A percentile compares a stretch with the other conserved stretches of the same genome.
These are phyloP conservation scores for Dactylellina parvicollis DNA, from an alignment of 2,329 filamentous ascomycete species.

Conservation along the genomic window DNA sequence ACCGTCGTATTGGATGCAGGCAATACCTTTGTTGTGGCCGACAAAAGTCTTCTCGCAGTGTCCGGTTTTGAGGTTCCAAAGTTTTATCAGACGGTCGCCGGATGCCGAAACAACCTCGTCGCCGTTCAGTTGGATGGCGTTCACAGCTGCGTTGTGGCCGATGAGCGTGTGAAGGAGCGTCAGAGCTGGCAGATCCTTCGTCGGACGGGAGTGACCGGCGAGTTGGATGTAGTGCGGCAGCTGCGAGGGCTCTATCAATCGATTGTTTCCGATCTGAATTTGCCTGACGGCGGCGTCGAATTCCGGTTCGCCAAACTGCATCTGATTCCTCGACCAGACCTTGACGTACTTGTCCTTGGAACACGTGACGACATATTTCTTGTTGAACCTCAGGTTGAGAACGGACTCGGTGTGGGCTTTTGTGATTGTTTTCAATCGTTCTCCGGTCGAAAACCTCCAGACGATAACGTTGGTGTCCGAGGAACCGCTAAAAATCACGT, in stretches of 20 bases:
- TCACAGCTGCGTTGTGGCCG: slow-evolving; percentile 90
- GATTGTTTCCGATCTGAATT: slow-evolving; percentile 55
- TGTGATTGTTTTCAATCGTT: slow-evolving; percentile 78
- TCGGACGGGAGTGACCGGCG: slow-evolving; percentile 62
- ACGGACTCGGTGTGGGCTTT: slow-evolving; percentile 89
- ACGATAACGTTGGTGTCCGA: slow-evolving; percentile 90
- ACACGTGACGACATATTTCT: slow-evolving; percentile 90
- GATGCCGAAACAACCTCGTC: slow-evolving; percentile 93
- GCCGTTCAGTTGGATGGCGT: slow-evolving; percentile 89
- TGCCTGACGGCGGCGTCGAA: slow-evolving; percentile 49
- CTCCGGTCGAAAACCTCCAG: slow-evolving; percentile 91
- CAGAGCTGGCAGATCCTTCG: slow-evolving; percentile 70
- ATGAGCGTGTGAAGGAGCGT: slow-evolving; percentile 80
- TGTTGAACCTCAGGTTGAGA: slow-evolving; percentile 90
- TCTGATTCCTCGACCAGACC: slow-evolving; percentile 82
- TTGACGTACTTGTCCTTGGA: slow-evolving; percentile 98
- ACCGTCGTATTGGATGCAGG: slow-evolving; percentile 96
- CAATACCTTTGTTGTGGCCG: slow-evolving; percentile 93
- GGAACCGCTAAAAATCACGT: slow-evolving; percentile 93
- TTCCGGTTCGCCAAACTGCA: slow-evolving; percentile 69
- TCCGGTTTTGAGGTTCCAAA: slow-evolving; percentile 89
- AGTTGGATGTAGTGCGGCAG: slow-evolving; percentile 61
- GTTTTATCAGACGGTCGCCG: slow-evolving; percentile 89
- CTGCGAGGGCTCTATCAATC: slow-evolving; percentile 47
- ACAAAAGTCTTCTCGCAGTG: slow-evolving; percentile 79